Conservation (phyloP, 768 basidiomycete genomes). For the Russula earlei region DNA sequence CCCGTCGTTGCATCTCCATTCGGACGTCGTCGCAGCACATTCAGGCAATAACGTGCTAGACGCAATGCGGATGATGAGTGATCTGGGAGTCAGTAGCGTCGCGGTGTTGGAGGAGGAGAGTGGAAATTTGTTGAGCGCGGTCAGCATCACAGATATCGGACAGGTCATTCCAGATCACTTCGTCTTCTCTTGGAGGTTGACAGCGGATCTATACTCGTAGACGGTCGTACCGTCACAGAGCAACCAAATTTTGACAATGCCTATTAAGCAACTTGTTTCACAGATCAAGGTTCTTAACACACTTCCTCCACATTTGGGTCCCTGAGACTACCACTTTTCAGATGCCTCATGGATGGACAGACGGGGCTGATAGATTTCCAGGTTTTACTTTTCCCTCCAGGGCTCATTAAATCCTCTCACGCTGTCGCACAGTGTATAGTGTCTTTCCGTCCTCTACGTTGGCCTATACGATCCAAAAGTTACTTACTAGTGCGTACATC, state of each 20-base stretch:
- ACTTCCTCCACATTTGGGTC: not conserved
- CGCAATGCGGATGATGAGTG: conserved; percentile 81
- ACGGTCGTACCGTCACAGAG: conserved; percentile 74
- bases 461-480: conserved; percentile 65
- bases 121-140: conserved; percentile 57
- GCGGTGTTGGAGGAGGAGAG: conserved; percentile 65
- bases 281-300: conserved; percentile 52
- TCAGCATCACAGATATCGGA: conserved; percentile 77
- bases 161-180: conserved; percentile 35
- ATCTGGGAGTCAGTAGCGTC: conserved; percentile 75
- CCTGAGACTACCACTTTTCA: not conserved
- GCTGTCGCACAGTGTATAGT: conserved; percentile 50
- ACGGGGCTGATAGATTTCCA: conserved; percentile 73
- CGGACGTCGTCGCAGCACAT: conserved; percentile 52
- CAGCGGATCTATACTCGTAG: conserved; percentile 26
- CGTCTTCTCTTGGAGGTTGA: not conserved
- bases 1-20: conserved; percentile 55
- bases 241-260: conserved; percentile 62
- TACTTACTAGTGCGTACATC: conserved; percentile 63
- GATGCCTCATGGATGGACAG: conserved; percentile 58
- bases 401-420: not conserved
- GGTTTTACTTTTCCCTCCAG: conserved; percentile 33
- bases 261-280: conserved; percentile 60
- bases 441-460: conserved; percentile 56
- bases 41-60: conserved; percentile 59